phyloP scores from a whole-genome alignment of 2,329 filamentous ascomycete species.

The Colletotrichum sp. region DNA sequence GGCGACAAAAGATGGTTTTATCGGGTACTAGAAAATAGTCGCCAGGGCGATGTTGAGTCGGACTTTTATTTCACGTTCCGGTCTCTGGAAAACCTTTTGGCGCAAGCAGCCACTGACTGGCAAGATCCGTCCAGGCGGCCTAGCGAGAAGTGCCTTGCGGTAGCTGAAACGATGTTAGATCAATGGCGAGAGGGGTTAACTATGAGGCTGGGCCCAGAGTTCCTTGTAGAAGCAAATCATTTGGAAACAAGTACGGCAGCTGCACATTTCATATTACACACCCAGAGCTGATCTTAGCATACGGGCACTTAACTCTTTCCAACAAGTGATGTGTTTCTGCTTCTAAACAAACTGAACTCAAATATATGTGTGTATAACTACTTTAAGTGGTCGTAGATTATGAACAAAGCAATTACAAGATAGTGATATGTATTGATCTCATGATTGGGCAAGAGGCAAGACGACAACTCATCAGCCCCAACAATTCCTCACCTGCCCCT shows the following conservation, averaged over 20 bases:
- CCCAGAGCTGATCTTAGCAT: neutral
- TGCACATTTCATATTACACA: neutral
- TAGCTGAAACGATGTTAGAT: no score
- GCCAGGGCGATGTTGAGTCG: fast-evolving
- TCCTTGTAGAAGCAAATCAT: neutral
- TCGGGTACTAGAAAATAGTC: fast-evolving
- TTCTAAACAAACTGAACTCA: no score
- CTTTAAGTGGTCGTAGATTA: no score
- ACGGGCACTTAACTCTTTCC: fast-evolving
- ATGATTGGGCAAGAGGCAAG: no score
- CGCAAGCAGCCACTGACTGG: neutral
- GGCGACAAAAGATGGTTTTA: neutral
- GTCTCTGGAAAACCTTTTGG: neutral
- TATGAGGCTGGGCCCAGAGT: neutral
- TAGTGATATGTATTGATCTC: no score
- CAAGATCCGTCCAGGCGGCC: neutral
- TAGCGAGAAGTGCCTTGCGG: neutral
- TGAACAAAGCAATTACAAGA: no score
- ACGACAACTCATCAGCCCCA: no score
- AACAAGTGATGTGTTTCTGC: neutral
- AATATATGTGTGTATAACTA: no score
- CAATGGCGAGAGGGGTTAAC: fast-evolving
- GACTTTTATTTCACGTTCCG: neutral
- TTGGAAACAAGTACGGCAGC: neutral
- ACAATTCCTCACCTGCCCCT: no score